phyloP scores from a whole-genome alignment of 164 flowering plant species.

The Tetracentron sinense region DNA sequence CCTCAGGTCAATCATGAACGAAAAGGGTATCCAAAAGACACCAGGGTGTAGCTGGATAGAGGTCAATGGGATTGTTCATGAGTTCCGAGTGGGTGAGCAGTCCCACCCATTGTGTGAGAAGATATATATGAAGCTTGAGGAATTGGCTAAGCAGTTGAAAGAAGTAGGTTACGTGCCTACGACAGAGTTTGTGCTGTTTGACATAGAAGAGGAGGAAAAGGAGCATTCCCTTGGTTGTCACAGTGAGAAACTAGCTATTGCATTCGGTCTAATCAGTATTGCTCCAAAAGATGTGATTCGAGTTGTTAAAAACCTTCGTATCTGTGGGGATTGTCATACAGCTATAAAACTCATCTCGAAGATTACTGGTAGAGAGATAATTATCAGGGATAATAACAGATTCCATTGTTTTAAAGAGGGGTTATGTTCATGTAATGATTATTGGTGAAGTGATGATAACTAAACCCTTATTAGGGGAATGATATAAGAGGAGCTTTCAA shows the following conservation, averaged over 20 bases:
- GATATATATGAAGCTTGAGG: slow-evolving; percentile 29
- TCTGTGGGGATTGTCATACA: slow-evolving; percentile 33
- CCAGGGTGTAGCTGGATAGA: slow-evolving; percentile 38
- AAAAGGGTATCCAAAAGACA: slow-evolving; percentile 21
- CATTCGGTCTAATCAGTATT: slow-evolving; percentile 26
- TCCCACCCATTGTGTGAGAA: slow-evolving; percentile 19
- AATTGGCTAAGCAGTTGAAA: slow-evolving; percentile 22
- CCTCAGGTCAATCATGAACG: slow-evolving; percentile 23
- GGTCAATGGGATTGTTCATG: slow-evolving; percentile 26
- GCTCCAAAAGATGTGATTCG: slow-evolving; percentile 16
- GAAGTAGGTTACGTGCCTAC: slow-evolving; percentile 23
- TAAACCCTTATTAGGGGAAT: background rate
- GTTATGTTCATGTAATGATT: slow-evolving; percentile 34
- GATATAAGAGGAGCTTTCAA: too few species aligned
- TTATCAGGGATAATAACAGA: slow-evolving; percentile 26
- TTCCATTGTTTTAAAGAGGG: slow-evolving; percentile 31
- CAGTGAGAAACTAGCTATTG: slow-evolving; percentile 36
- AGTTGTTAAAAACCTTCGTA: slow-evolving; percentile 30
- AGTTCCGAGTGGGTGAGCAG: slow-evolving; percentile 28
- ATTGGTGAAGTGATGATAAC: slow-evolving; percentile 21
- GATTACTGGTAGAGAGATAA: slow-evolving; percentile 25
- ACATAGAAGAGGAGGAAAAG: slow-evolving; percentile 35
- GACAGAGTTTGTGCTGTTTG: slow-evolving; percentile 27
- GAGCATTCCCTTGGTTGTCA: slow-evolving; percentile 29
- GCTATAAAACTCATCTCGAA: slow-evolving; percentile 27